A percentile compares a stretch with the other conserved stretches of the same genome.
Conservation (phyloP, 75 land plant species). For the Chamaecyparis obtusa region DNA sequence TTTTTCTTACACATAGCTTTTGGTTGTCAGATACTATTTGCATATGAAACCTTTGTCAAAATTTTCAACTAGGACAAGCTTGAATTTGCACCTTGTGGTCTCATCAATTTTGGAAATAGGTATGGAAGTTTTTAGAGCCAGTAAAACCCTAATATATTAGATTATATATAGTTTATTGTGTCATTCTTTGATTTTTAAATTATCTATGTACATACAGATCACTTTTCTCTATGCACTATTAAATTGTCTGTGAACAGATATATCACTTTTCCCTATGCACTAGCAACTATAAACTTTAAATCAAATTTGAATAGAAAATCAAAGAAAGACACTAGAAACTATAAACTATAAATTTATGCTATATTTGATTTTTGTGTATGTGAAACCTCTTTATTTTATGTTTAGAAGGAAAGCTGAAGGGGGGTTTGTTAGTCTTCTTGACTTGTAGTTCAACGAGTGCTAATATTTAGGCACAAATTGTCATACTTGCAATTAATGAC, state of each 20-base stretch:
- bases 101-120: conserved; percentile 82
- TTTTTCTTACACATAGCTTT: not conserved
- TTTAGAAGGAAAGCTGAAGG: not conserved
- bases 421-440: not conserved
- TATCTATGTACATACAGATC: not conserved
- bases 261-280: too few species aligned
- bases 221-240: too few species aligned
- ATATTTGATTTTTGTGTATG: not conserved
- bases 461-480: not conserved
- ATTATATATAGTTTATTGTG: not conserved
- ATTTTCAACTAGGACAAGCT: conserved; percentile 50
- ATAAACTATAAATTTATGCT: too few species aligned
- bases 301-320: too few species aligned
- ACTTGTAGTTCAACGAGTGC: not conserved
- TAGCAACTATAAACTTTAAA: too few species aligned
- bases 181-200: not conserved
- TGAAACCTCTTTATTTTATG: too few species aligned
- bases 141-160: not conserved
- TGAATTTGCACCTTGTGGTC: conserved; percentile 57
- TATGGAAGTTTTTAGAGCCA: conserved; percentile 9
- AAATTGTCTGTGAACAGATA: too few species aligned
- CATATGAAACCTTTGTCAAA: conserved; percentile 57
- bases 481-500: not conserved
- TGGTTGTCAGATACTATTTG: conserved; percentile 47
- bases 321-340: too few species aligned